A percentile compares a stretch with the other conserved stretches of the same genome.
Evolutionary conservation across 805 yeast species (phyloP).

Genomic region (Torulaspora indica): DNA sequence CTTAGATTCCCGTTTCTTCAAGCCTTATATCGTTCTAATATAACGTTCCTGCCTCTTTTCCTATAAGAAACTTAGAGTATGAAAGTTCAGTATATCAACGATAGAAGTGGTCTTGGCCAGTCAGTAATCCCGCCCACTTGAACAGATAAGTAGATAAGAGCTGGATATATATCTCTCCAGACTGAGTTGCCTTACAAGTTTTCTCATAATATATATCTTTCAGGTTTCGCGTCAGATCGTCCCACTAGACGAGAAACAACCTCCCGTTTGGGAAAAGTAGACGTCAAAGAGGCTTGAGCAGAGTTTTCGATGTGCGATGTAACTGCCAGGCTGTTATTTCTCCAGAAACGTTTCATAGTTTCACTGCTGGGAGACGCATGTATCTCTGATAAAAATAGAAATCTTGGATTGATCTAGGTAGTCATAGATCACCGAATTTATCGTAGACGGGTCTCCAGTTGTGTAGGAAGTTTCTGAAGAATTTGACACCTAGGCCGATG

Average conservation of each 20-base stretch:
- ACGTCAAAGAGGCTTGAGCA: not conserved
- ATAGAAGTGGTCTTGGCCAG: no score
- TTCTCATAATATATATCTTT: not conserved
- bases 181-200: not conserved
- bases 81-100: no score
- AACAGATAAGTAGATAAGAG: no score
- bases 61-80: no score
- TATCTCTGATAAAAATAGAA: slow-evolving; percentile 2
- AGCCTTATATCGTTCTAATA: no score
- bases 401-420: no score
- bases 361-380: not conserved
- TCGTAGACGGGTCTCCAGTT: slow-evolving; percentile 62
- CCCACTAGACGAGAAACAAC: slow-evolving; percentile 1
- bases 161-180: no score
- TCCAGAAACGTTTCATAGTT: not conserved
- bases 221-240: slow-evolving; percentile 2
- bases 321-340: not conserved
- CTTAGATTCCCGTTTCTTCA: no score
- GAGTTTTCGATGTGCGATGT: not conserved
- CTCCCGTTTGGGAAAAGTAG: slow-evolving; percentile 2
- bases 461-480: slow-evolving; percentile 63
- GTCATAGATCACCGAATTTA: slow-evolving; percentile 46
- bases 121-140: no score
- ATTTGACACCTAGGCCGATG: slow-evolving; percentile 66
- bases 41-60: no score